A percentile compares a stretch with the other conserved stretches of the same genome.
Evolutionary conservation across 768 basidiomycete species (phyloP).

Genomic region (Sporobolomyces phaffii): DNA sequence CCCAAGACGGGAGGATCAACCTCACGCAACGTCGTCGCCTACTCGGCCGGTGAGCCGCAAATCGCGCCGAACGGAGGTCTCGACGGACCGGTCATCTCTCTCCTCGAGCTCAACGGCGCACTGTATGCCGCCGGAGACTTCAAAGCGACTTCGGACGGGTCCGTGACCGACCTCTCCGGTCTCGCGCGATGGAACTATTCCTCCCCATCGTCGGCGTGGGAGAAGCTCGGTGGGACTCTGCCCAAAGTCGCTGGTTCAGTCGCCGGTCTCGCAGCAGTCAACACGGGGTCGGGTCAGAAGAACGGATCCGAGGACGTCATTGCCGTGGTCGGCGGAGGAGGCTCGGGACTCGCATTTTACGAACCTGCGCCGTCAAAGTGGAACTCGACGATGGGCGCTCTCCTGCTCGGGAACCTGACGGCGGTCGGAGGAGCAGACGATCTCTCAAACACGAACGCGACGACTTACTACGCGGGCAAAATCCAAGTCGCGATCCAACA

Average conservation of each 20-base stretch:
- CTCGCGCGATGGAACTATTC: conserved; percentile 38
- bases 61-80: conserved; percentile 63
- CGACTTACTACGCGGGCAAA: conserved; percentile 54
- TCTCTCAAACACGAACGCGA: conserved; percentile 15
- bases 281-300: conserved; percentile 1
- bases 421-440: conserved; percentile 16
- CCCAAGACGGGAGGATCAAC: conserved; percentile 51
- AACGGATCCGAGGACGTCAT: conserved; percentile 9
- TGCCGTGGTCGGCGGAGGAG: conserved; percentile 28
- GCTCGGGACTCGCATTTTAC: conserved; percentile 35
- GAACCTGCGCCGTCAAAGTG: conserved; percentile 8
- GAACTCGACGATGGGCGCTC: conserved; percentile 22
- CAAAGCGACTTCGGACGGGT: conserved; percentile 64
- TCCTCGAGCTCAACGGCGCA: conserved; percentile 53
- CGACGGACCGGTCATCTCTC: conserved; percentile 67
- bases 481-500: conserved; percentile 58
- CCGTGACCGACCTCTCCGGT: conserved; percentile 58
- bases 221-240: conserved; percentile 12
- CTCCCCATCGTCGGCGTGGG: conserved; percentile 11
- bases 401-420: conserved; percentile 44
- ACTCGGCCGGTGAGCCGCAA: conserved; percentile 53
- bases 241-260: neutral
- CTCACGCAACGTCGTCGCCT: conserved; percentile 64
- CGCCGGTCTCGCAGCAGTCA: conserved; percentile 14
- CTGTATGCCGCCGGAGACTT: conserved; percentile 88